These are phyloP conservation scores for Solanum chacoense DNA, from an alignment of 305 asterid species.

Conservation along the genomic window DNA sequence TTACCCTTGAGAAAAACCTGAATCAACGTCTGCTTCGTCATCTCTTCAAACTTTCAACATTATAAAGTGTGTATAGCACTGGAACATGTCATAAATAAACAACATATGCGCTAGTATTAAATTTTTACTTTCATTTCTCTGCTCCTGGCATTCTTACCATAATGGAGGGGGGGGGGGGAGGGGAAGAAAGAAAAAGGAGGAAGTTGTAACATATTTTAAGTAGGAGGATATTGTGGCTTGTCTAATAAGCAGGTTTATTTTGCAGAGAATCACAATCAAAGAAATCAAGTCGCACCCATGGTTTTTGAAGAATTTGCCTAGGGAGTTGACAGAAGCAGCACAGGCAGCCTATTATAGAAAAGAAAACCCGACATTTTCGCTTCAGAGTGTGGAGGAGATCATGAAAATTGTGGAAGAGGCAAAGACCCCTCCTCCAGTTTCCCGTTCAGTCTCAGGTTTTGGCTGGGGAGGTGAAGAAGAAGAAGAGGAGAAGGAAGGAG, in stretches of 20 bases:
- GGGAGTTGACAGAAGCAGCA: slow-evolving; percentile 85
- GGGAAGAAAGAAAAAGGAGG: slow-evolving; percentile 11
- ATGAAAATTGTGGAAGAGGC: slow-evolving; percentile 57
- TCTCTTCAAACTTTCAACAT: background rate
- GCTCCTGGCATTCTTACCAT: background rate
- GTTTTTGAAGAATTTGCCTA: slow-evolving; percentile 88
- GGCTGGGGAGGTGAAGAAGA: slow-evolving; percentile 92
- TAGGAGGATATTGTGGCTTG: background rate
- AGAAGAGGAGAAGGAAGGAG: slow-evolving; percentile 38
- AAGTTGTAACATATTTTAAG: slow-evolving; percentile 9
- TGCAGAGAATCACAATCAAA: slow-evolving; percentile 77
- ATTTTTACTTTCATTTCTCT: background rate
- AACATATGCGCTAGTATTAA: background rate
- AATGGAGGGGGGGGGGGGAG: background rate
- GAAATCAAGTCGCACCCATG: slow-evolving; percentile 90
- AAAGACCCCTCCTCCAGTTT: slow-evolving; percentile 57
- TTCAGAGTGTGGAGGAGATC: slow-evolving; percentile 48
- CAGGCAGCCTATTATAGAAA: slow-evolving; percentile 59
- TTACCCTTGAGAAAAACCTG: background rate
- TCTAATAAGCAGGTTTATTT: background rate
- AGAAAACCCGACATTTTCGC: slow-evolving; percentile 82
- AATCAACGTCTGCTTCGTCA: background rate
- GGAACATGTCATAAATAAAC: background rate
- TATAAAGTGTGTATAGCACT: background rate
- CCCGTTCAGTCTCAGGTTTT: slow-evolving; percentile 66